Percentiles rank a stretch among this genome's conserved stretches.
Evolutionary conservation across 1,284 basidiomycete genomes (phyloP).

Genomic region (Austroboletus rostrupii): DNA sequence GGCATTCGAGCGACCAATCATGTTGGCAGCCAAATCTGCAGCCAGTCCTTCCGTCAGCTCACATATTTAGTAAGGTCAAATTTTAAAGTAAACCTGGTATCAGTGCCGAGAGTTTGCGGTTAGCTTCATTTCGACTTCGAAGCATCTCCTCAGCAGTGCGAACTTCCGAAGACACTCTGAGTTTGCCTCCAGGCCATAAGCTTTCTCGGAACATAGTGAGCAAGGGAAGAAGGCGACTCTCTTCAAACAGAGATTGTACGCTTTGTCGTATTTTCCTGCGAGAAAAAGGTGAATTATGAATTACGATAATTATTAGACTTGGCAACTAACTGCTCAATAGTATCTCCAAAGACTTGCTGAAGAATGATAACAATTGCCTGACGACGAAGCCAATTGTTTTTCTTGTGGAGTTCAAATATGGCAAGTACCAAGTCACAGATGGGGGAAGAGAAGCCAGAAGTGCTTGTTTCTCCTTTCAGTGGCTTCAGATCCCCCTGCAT

Average conservation of each 20-base stretch:
- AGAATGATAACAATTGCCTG: slow-evolving; percentile 95
- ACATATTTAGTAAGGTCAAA: slow-evolving; percentile 1
- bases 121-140: slow-evolving; percentile 79
- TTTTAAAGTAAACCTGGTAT: slow-evolving; percentile 69
- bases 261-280: slow-evolving; percentile 83
- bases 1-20: slow-evolving; percentile 94
- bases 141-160: slow-evolving; percentile 78
- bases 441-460: slow-evolving; percentile 86
- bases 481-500: slow-evolving; percentile 73
- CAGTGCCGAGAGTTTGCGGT: slow-evolving; percentile 81
- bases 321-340: slow-evolving; percentile 79
- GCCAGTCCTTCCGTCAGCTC: slow-evolving; percentile 7
- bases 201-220: slow-evolving; percentile 65
- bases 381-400: slow-evolving; percentile 93
- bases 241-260: slow-evolving; percentile 59
- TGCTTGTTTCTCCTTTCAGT: slow-evolving; percentile 79
- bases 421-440: slow-evolving; percentile 93
- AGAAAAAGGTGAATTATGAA: slow-evolving; percentile 1
- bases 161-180: slow-evolving; percentile 57
- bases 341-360: slow-evolving; percentile 92
- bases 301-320: neutral
- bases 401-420: slow-evolving; percentile 91
- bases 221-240: slow-evolving; percentile 64
- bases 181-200: slow-evolving; percentile 81
- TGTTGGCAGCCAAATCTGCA: slow-evolving; percentile 87